Base-by-base conservation (phyloP, 2,329 filamentous ascomycete species). In the Paracorniculantispora psalliotae region DNA sequence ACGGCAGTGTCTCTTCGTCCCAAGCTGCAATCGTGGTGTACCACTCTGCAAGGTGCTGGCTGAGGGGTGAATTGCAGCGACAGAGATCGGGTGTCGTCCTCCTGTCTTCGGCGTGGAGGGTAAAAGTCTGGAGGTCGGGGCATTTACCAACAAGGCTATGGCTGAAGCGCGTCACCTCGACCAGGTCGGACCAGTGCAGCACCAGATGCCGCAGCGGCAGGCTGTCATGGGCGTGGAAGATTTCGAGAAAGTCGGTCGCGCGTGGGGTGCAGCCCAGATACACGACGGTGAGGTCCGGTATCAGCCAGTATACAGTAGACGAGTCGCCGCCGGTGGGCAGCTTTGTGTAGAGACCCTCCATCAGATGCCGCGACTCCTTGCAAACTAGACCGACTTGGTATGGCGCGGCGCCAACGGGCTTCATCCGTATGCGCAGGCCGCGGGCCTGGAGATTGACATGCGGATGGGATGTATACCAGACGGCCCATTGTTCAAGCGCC, bases 171-270 rank as follows among this genome's bases (percentile, higher is more conserved):
- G 43, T 54, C 30, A 55, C 26, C 10, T 55, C 50, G n/a, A 59
- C 43, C 8, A 43, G 26, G 35, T 59, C 57, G 13, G 43, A 41
- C 49, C 50, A 53, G 28, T 41, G 57, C 17, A 59, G 50, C 13
- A 59, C 57, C 41, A 59, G 13, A 19, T 59, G 57, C 25, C 49
- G 21, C 23, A 59, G 26, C 15, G 50, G 33, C 33, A 59, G 33
- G 8, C 33, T 53, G 19, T 54, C 19, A 35, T 59, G 51, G 21
- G 57, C 57, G 21, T 55, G 57, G 19, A 43, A 30, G 9, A 59
- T 48, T 15, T 59, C 57, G 33, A 59, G 23, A 23, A 59, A 59
- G 43, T 59, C 57, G 33, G 37, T 55, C 28, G 57, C 57, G n/a
- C 57, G 57, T n/a, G 50, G 21, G 25, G 50, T 47, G 37, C 57